A percentile compares a stretch with the other conserved stretches of the same genome.
These are phyloP conservation scores for Apophysomyces trapeziformis DNA, from an alignment of 371 early-diverging fungal species.

Conservation along the genomic window DNA sequence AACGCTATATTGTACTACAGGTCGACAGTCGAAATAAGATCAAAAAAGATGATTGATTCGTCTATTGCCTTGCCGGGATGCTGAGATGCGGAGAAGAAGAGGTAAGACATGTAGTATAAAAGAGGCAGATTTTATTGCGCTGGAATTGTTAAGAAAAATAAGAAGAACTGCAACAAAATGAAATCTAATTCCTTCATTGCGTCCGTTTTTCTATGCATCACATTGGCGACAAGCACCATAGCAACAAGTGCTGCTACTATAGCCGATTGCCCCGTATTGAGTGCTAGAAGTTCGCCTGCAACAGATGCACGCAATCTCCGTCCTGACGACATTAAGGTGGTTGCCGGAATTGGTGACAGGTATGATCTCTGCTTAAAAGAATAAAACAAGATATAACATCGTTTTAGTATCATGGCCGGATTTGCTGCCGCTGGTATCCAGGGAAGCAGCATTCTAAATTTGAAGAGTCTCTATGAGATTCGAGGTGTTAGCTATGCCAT, in stretches of 20 bases:
- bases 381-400: background rate
- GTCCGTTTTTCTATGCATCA: background rate
- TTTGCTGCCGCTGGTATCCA: constrained; percentile 22
- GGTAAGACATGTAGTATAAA: too few relatives aligned
- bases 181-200: background rate
- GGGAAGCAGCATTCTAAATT: constrained; percentile 11
- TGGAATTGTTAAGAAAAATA: too few relatives aligned
- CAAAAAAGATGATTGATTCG: too few relatives aligned
- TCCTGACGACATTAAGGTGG: constrained; percentile 23
- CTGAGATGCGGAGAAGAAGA: too few relatives aligned
- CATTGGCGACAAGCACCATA: background rate
- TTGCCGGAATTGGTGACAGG: constrained; percentile 23
- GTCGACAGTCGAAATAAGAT: too few relatives aligned
- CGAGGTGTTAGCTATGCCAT: constrained; percentile 32
- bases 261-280: constrained; percentile 16
- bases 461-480: constrained; percentile 15
- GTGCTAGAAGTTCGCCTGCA: constrained; percentile 13
- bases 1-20: too few relatives aligned
- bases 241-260: background rate
- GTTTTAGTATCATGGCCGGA: constrained; percentile 18
- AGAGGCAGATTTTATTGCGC: too few relatives aligned
- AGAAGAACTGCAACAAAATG: background rate
- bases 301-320: constrained; percentile 18
- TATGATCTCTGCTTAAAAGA: background rate
- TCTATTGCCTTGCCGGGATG: too few relatives aligned